Percentiles rank a stretch among this genome's conserved stretches.
Evolutionary conservation across 805 yeast species (phyloP).

Genomic region (Lachancea nothofagi): DNA sequence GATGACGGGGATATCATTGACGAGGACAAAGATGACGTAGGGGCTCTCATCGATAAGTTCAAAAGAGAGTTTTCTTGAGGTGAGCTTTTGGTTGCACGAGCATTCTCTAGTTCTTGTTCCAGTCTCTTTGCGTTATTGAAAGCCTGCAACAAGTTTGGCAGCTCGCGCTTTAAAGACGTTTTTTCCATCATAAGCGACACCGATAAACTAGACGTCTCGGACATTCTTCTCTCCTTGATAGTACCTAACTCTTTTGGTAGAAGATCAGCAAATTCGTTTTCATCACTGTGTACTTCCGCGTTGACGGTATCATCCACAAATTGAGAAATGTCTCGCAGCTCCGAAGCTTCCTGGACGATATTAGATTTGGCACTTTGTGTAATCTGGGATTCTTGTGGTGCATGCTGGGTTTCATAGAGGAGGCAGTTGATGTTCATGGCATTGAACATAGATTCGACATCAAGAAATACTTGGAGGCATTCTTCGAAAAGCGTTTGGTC

Average conservation of each 20-base stretch:
- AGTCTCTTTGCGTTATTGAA: constrained; percentile 56
- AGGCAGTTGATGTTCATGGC: constrained; percentile 40
- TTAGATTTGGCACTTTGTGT: not conserved
- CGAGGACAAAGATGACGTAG: constrained; percentile 6
- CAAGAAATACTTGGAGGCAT: constrained; percentile 60
- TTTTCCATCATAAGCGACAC: constrained; percentile 40
- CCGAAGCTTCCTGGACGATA: constrained; percentile 11
- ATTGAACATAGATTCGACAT: constrained; percentile 70
- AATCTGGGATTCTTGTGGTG: not conserved
- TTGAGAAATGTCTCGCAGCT: constrained; percentile 7
- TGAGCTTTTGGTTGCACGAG: constrained; percentile 3
- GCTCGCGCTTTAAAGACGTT: constrained; percentile 55
- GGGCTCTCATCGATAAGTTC: not conserved
- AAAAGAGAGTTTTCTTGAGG: not conserved
- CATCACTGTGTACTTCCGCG: constrained; percentile 5
- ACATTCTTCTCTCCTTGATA: constrained; percentile 15
- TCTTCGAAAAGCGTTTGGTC: constrained; percentile 59
- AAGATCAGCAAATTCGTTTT: constrained; percentile 4
- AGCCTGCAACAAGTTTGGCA: constrained; percentile 62
- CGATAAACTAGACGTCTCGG: constrained; percentile 27
- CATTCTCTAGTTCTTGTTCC: constrained; percentile 43
- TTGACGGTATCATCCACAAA: constrained; percentile 6
- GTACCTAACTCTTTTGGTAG: not conserved
- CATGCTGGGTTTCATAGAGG: constrained; percentile 25
- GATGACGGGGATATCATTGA: constrained; percentile 7